These are phyloP conservation scores for Geoglossum cookeanum DNA, from an alignment of 2,329 filamentous ascomycete genomes.

Conservation along the genomic window DNA sequence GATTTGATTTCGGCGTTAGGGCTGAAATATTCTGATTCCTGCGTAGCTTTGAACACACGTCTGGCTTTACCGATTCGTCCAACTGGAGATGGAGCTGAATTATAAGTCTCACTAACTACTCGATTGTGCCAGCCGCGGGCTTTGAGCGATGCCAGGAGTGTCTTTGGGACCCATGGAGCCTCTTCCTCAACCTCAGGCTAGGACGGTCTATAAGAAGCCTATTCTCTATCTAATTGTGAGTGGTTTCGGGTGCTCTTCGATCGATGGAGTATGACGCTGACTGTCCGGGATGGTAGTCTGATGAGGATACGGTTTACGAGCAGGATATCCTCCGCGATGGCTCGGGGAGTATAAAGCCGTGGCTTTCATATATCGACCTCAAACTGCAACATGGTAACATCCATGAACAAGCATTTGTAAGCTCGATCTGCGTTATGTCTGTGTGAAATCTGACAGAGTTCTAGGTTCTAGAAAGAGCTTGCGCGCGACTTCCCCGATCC, in stretches of 20 bases:
- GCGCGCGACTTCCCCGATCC: slow-evolving; percentile 71
- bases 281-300: slow-evolving; percentile 21
- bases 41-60: neutral
- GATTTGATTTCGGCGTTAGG: slow-evolving; percentile 9
- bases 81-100: neutral
- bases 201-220: slow-evolving; percentile 13
- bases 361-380: slow-evolving; percentile 84
- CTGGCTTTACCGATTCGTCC: neutral
- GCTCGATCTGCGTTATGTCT: slow-evolving; percentile 7
- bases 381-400: slow-evolving; percentile 72
- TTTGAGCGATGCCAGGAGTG: slow-evolving; percentile 4
- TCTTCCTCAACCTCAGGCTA: slow-evolving; percentile 10
- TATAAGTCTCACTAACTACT: neutral
- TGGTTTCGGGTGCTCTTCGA: neutral
- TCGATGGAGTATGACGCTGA: neutral
- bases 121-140: neutral
- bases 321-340: slow-evolving; percentile 73
- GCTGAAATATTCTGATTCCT: neutral
- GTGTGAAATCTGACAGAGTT: slow-evolving; percentile 18
- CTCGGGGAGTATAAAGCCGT: slow-evolving; percentile 70
- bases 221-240: slow-evolving; percentile 12
- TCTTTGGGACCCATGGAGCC: slow-evolving; percentile 1
- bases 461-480: slow-evolving; percentile 71
- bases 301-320: slow-evolving; percentile 89
- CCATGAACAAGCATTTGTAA: slow-evolving; percentile 64